Conservation (phyloP, 2,329 filamentous ascomycete genomes). For the Neonectria coccinea region DNA sequence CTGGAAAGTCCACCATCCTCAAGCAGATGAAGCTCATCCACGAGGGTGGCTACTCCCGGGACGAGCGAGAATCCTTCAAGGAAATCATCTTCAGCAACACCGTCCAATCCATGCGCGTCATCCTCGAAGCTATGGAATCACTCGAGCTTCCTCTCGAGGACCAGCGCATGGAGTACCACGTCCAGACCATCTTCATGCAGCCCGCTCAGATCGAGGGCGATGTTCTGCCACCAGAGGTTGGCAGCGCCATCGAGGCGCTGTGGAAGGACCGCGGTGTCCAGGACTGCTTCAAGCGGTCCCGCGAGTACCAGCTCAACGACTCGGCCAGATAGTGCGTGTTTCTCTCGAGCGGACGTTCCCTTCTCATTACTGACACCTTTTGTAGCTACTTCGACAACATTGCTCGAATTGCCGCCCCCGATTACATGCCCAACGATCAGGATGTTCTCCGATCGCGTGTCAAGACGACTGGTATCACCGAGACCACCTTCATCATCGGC, state of each 20-base stretch:
- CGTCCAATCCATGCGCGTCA: slow-evolving; percentile 76
- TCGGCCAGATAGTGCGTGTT: slow-evolving; percentile 89
- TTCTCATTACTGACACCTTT: slow-evolving; percentile 48
- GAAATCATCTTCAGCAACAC: slow-evolving; percentile 79
- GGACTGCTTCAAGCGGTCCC: slow-evolving; percentile 93
- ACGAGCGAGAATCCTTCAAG: slow-evolving; percentile 78
- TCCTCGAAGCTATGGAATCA: slow-evolving; percentile 76
- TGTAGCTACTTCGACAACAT: slow-evolving; percentile 95
- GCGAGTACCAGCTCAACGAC: slow-evolving; percentile 97
- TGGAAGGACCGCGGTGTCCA: slow-evolving; percentile 96
- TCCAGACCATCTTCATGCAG: slow-evolving; percentile 99
- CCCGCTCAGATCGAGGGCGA: slow-evolving; percentile 96
- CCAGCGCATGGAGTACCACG: slow-evolving; percentile 94
- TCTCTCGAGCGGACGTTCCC: neutral
- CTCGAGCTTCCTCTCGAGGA: slow-evolving; percentile 87
- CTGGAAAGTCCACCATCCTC: slow-evolving; percentile 91
- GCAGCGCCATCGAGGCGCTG: slow-evolving; percentile 89
- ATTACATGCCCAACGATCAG: slow-evolving; percentile 95
- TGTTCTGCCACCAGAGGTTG: slow-evolving; percentile 92
- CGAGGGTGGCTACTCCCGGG: slow-evolving; percentile 97
- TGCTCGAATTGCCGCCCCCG: slow-evolving; percentile 86
- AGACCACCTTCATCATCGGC: slow-evolving; percentile 95
- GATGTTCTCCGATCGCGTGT: slow-evolving; percentile 96
- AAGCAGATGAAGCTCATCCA: slow-evolving; percentile 99
- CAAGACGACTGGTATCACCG: slow-evolving; percentile 97